Evolutionary conservation across 768 basidiomycete species (phyloP), one percentile per base, ranked within the genome.

Genomic region (Boletus sensibilis): DNA sequence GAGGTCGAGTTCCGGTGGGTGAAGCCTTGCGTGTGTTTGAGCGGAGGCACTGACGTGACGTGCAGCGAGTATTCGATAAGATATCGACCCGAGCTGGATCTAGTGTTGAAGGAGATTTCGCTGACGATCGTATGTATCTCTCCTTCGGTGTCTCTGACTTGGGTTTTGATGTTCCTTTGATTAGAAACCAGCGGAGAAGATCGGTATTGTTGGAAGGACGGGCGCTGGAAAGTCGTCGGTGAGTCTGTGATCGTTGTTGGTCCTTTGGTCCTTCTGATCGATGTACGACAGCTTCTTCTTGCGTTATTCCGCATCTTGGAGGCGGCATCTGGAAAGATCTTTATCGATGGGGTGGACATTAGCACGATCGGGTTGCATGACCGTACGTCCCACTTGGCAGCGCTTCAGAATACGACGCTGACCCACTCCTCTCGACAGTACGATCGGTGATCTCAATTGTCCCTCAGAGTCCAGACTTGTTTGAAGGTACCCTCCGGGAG

Each of bases 181-280:
- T 38, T 33, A 90, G 88, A 77, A 83, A 63, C 77, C 89, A 0
- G 83, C 80, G 44, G 90, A 95, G 68, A 96, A 94, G 71, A 83
- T 96, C 43, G 96, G 96, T n/a, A 85, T 97, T 5, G 83, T 87
- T 69, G 91, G 90, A 4, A 72, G 90, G 58, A 96, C 94, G 5
- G 94, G 91, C 20, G 80, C 87, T 67, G 82, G 89, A 58, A 90
- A 90, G 72, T 89, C 87, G 37, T 86, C 88, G 1, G 87, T 88
- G 60, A 59, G 81, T 66, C 1, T 34, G 1, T 16, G 14, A 29
- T 29, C 45, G 21, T 43, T 11, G 4, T 18, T 18, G 13, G 5
- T 16, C 5, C 16, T 11, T 42, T 16, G 4, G 1, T 0, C 10
- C 3, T 38, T 33, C 33, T 63, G 50, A 54, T 50, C 1, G 2